Evolutionary conservation across 2,329 filamentous ascomycete species (phyloP).

Genomic region (Trichoderma brevicompactum): DNA sequence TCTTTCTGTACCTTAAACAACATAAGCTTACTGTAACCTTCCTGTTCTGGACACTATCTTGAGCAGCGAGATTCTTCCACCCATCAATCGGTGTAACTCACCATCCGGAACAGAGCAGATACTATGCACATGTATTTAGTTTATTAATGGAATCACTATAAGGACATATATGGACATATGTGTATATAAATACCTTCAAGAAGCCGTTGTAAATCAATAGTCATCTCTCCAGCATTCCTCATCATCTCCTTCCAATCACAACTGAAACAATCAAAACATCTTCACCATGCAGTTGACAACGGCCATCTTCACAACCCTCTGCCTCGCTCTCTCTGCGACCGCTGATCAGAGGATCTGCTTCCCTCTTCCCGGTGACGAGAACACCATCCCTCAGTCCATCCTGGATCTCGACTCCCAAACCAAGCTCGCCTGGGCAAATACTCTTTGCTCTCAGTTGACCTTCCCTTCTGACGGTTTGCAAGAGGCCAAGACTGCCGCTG

Average conservation of each 20-base stretch:
- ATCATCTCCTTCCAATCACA: not conserved
- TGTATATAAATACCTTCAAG: not conserved
- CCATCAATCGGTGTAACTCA: not conserved
- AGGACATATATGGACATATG: not conserved
- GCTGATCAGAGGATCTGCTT: slow-evolving; percentile 4
- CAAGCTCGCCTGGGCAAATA: slow-evolving; percentile 6
- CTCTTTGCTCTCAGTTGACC: not conserved
- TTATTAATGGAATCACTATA: too few species aligned
- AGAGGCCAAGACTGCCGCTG: not conserved
- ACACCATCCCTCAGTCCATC: slow-evolving; percentile 4
- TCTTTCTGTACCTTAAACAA: not conserved
- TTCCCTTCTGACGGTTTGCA: slow-evolving; percentile 1
- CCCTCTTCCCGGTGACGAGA: not conserved
- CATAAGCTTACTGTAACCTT: slow-evolving; percentile 23
- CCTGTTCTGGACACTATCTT: not conserved
- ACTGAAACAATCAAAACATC: not conserved
- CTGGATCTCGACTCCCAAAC: not conserved
- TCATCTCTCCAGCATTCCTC: not conserved
- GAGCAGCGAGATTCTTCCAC: not conserved
- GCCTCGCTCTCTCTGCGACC: slow-evolving; percentile 4
- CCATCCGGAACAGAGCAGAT: not conserved
- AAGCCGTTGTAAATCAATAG: not conserved
- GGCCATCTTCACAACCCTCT: not conserved
- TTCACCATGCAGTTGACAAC: slow-evolving; percentile 11
- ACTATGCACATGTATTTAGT: not conserved